Conservation (phyloP, 2,329 filamentous ascomycete species). For the Tolypocladium nubicola region DNA sequence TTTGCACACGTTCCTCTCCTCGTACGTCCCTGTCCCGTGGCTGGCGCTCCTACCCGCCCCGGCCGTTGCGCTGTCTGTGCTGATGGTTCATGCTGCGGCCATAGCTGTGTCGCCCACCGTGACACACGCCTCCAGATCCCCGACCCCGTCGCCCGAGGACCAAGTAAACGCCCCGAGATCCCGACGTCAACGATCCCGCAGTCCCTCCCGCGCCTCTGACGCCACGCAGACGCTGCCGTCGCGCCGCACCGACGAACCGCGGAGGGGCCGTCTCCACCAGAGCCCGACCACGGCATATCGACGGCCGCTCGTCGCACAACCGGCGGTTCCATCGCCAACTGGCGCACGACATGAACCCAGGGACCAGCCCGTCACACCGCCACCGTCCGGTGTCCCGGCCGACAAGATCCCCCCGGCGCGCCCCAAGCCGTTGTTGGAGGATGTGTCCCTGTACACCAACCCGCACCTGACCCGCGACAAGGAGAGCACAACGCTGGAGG, state of each 20-base stretch:
- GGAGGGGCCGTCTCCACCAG: conserved; percentile 26
- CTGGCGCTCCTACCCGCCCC: conserved; percentile 1
- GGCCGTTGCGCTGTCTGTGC: conserved; percentile 8
- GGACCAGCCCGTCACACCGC: conserved; percentile 17
- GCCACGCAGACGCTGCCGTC: conserved; percentile 28
- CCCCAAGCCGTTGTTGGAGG: conserved; percentile 48
- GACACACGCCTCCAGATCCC: conserved; percentile 34
- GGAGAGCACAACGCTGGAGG: conserved; percentile 60
- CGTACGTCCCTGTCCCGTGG: conserved; percentile 38
- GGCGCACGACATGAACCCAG: conserved; percentile 16
- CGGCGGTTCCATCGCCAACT: conserved; percentile 17
- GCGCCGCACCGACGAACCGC: conserved; percentile 34
- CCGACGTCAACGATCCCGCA: conserved; percentile 42
- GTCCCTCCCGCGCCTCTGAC: conserved; percentile 39
- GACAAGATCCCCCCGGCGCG: conserved; percentile 33
- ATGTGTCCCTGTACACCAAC: conserved; percentile 57
- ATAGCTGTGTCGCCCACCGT: conserved; percentile 22
- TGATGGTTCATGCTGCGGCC: conserved; percentile 14
- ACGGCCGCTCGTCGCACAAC: conserved; percentile 40
- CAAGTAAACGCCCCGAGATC: conserved; percentile 38
- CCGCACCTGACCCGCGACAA: conserved; percentile 47
- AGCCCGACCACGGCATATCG: conserved; percentile 26
- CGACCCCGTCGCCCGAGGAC: conserved; percentile 43
- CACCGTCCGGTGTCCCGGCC: conserved; percentile 18
- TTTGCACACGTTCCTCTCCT: conserved; percentile 44